Conservation (phyloP, 2,329 filamentous ascomycete genomes). For the Catunica adiposa region DNA sequence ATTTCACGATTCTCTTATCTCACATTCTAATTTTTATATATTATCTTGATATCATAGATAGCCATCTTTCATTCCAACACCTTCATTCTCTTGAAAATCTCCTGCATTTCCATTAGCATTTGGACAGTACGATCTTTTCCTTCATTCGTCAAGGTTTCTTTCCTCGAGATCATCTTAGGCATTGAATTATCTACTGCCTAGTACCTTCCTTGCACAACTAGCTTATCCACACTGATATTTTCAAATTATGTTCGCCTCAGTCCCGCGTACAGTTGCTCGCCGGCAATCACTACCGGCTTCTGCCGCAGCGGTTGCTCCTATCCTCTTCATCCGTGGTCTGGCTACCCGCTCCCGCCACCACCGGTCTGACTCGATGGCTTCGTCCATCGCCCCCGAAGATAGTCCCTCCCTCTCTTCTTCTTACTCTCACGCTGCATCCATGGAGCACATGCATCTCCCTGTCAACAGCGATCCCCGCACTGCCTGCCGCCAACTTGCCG, state of each 20-base stretch:
- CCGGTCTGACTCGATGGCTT: background rate
- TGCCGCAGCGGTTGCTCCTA: conserved; percentile 8
- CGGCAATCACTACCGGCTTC: conserved; percentile 13
- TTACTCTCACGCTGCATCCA: conserved; percentile 6
- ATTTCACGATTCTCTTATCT: background rate
- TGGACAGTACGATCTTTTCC: too few relatives aligned
- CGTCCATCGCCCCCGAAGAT: background rate
- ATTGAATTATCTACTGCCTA: background rate
- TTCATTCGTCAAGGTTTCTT: too few relatives aligned
- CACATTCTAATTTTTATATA: background rate
- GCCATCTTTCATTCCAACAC: too few relatives aligned
- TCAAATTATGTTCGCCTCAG: conserved; percentile 12
- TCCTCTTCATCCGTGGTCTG: conserved; percentile 9
- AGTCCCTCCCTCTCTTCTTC: conserved; percentile 5
- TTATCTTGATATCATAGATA: background rate
- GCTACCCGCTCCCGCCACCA: conserved; percentile 13
- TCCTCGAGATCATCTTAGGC: background rate
- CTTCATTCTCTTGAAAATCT: too few relatives aligned
- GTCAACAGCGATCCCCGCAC: conserved; percentile 10
- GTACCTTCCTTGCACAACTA: background rate
- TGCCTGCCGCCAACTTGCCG: conserved; percentile 14
- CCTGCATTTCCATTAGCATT: too few relatives aligned
- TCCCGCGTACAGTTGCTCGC: conserved; percentile 11
- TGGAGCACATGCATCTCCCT: conserved; percentile 13
- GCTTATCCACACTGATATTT: background rate